Evolutionary conservation across 768 basidiomycete genomes (phyloP).

Genomic region (Leccinum imitatum): DNA sequence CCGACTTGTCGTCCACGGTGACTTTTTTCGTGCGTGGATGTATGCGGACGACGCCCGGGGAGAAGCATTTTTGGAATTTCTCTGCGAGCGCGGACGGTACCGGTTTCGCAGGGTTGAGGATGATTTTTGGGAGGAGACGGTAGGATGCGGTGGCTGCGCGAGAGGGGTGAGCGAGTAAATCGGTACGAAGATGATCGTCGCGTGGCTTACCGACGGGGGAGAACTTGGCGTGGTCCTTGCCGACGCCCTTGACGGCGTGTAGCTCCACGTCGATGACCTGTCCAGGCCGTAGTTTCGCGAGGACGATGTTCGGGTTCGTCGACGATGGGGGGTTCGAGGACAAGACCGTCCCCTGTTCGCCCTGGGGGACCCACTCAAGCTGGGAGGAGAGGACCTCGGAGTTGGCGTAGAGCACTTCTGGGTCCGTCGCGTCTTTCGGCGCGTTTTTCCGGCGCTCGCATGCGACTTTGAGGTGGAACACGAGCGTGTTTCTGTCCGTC

Average conservation of each 20-base stretch:
- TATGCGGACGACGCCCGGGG: constrained; percentile 73
- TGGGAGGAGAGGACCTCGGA: constrained; percentile 66
- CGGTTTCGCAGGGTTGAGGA: constrained; percentile 63
- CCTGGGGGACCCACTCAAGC: constrained; percentile 76
- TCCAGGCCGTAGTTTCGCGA: constrained; percentile 90
- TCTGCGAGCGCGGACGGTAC: constrained; percentile 75
- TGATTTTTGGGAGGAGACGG: constrained; percentile 83
- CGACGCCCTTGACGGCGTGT: constrained; percentile 90
- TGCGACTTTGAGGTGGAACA: constrained; percentile 70
- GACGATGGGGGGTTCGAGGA: constrained; percentile 54
- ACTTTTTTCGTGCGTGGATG: constrained; percentile 57
- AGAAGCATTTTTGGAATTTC: constrained; percentile 88
- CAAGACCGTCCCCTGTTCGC: constrained; percentile 72
- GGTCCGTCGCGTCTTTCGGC: constrained; percentile 51
- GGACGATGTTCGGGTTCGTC: constrained; percentile 78
- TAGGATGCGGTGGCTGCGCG: constrained; percentile 88
- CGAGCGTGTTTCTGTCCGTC: constrained; percentile 89
- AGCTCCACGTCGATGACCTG: constrained; percentile 83
- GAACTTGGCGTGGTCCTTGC: constrained; percentile 96
- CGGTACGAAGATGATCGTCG: background rate
- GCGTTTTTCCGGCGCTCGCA: constrained; percentile 64
- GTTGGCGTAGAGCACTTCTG: constrained; percentile 68
- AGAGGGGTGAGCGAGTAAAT: background rate
- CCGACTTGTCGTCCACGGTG: constrained; percentile 64
- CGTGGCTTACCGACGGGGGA: constrained; percentile 78